These are phyloP conservation scores for Fraxinus quadrangulata DNA, from an alignment of 257 asterid species.

Conservation along the genomic window DNA sequence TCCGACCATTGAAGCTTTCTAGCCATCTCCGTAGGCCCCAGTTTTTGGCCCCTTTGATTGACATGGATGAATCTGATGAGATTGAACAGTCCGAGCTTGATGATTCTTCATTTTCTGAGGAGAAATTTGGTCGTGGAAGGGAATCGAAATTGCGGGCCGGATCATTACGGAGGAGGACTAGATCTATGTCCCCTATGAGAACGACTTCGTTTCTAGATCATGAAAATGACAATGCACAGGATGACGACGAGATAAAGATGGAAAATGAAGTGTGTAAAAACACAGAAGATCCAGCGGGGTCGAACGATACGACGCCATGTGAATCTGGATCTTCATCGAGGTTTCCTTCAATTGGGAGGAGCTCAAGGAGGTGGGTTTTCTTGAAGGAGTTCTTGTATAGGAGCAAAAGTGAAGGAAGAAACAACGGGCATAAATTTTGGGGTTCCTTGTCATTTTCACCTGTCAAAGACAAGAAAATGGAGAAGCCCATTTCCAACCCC, in stretches of 20 bases:
- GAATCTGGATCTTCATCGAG: conserved; percentile 55
- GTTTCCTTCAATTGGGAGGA: conserved; percentile 81
- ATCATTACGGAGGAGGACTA: conserved; percentile 74
- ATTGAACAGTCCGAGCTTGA: conserved; percentile 11
- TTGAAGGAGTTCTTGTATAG: conserved; percentile 78
- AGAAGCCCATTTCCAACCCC: conserved; percentile 23
- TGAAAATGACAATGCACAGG: not conserved
- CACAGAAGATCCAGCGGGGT: conserved; percentile 3
- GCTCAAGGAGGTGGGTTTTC: conserved; percentile 76
- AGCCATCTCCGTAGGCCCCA: conserved; percentile 66
- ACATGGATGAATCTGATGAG: conserved; percentile 49
- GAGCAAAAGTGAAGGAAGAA: conserved; percentile 90
- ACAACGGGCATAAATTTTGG: conserved; percentile 66
- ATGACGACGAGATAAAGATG: conserved; percentile 18
- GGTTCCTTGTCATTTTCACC: conserved; percentile 65
- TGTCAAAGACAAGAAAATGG: conserved; percentile 57
- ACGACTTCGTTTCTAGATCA: conserved; percentile 44
- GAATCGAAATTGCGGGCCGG: conserved; percentile 58
- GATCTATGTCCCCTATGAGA: conserved; percentile 83
- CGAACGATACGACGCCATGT: conserved; percentile 48
- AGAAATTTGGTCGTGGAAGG: conserved; percentile 48
- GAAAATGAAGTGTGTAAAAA: conserved; percentile 4
- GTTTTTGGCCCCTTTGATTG: conserved; percentile 51
- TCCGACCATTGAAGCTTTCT: conserved; percentile 87
- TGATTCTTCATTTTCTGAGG: conserved; percentile 15